A percentile compares a stretch with the other conserved stretches of the same genome.
phyloP scores from a whole-genome alignment of 768 basidiomycete species.

The Collybiopsis confluens region DNA sequence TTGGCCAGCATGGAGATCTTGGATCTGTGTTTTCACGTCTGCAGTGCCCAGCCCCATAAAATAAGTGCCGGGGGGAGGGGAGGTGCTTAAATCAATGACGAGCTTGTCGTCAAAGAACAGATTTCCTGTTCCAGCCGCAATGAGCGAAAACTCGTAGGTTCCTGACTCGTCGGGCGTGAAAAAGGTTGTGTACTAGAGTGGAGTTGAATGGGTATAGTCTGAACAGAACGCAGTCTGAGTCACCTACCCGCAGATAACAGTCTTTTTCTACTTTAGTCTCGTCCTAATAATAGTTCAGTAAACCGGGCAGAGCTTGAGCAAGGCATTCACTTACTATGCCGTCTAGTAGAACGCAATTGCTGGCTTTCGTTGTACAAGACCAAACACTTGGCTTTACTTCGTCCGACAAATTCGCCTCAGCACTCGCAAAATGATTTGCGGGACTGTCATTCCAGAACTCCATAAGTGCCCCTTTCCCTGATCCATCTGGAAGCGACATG shows the following conservation, averaged over 20 bases:
- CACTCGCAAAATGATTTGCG: constrained; percentile 26
- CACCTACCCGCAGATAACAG: constrained; percentile 37
- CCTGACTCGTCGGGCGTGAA: constrained; percentile 50
- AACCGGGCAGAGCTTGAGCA: too few species aligned
- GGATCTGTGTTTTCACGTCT: constrained; percentile 31
- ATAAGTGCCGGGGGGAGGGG: constrained; percentile 29
- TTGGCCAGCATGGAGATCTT: constrained; percentile 37
- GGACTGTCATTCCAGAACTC: constrained; percentile 48
- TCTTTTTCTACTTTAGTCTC: constrained; percentile 35
- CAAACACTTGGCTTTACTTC: constrained; percentile 24
- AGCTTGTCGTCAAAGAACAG: constrained; percentile 49
- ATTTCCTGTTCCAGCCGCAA: constrained; percentile 39
- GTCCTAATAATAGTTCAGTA: constrained; percentile 20
- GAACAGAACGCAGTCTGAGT: too few species aligned
- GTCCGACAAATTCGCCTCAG: constrained; percentile 20
- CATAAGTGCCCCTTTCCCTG: constrained; percentile 35
- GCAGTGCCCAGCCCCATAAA: constrained; percentile 43
- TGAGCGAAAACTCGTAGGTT: constrained; percentile 47
- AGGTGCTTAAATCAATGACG: constrained; percentile 40
- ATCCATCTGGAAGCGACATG: constrained; percentile 27
- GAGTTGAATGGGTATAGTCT: too few species aligned
- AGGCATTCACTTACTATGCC: constrained; percentile 35
- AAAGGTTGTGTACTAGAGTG: constrained; percentile 31
- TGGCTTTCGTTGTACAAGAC: constrained; percentile 32
- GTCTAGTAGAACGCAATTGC: constrained; percentile 36